phyloP scores from a whole-genome alignment of 306 rosid species.

The Sphenostylis stenocarpa region DNA sequence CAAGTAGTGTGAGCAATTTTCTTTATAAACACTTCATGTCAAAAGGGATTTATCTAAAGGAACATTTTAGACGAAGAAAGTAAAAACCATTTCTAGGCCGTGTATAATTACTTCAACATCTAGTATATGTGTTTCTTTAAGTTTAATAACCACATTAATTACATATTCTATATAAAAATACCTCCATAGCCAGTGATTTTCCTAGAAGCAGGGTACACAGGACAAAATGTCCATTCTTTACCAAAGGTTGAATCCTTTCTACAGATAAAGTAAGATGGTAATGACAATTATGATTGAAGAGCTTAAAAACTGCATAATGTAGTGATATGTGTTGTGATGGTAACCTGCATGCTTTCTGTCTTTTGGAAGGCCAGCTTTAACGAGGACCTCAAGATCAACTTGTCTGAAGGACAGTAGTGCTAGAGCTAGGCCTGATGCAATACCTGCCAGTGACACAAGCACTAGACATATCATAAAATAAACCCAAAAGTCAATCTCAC shows the following conservation, averaged over 20 bases:
- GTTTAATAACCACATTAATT: not conserved
- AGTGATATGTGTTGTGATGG: not conserved
- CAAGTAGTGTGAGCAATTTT: not conserved
- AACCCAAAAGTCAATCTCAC: slow-evolving; percentile 56
- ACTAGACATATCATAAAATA: slow-evolving; percentile 38
- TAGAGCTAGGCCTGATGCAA: slow-evolving; percentile 72
- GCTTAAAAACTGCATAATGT: not conserved
- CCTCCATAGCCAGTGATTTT: slow-evolving; percentile 82
- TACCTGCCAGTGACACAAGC: slow-evolving; percentile 60
- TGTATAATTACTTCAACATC: not conserved
- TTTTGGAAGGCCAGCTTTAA: slow-evolving; percentile 57
- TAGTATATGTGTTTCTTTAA: not conserved
- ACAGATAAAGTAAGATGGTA: slow-evolving; percentile 27
- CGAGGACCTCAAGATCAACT: slow-evolving; percentile 80
- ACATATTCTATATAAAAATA: slow-evolving; percentile 15
- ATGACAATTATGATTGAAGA: not conserved
- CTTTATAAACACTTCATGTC: not conserved
- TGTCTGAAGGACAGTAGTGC: slow-evolving; percentile 70
- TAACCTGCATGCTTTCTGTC: slow-evolving; percentile 69
- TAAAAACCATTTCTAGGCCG: not conserved
- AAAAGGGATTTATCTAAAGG: not conserved
- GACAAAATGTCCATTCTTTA: slow-evolving; percentile 77
- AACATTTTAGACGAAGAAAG: not conserved
- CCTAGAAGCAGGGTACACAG: slow-evolving; percentile 79
- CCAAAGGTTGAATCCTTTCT: slow-evolving; percentile 77